Percentiles rank a stretch among this genome's conserved stretches.
phyloP scores from a whole-genome alignment of 1,139 yeast species.

The Suhomyces terraborum region DNA sequence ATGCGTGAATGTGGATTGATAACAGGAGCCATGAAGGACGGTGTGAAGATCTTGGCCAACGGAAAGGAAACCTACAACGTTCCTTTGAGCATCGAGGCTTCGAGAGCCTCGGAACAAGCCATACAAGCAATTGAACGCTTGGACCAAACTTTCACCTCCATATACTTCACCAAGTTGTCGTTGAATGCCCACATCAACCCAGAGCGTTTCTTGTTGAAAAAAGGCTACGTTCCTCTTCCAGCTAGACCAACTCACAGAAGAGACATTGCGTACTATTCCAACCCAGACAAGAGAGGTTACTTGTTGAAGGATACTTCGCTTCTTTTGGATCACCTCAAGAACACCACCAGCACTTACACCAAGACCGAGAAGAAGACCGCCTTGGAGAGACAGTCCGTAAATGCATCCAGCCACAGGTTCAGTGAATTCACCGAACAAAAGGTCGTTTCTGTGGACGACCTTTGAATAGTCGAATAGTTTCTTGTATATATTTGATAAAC shows the following conservation, averaged over 20 bases:
- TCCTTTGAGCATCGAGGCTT: constrained; percentile 75
- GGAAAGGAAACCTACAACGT: constrained; percentile 60
- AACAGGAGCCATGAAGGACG: constrained; percentile 72
- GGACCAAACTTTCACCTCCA: constrained; percentile 75
- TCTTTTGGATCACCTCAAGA: constrained; percentile 41
- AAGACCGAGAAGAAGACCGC: constrained; percentile 27
- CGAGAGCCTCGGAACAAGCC: constrained; percentile 76
- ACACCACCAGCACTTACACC: constrained; percentile 17
- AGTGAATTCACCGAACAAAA: constrained; percentile 20
- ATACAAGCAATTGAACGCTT: constrained; percentile 68
- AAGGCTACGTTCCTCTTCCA: constrained; percentile 78
- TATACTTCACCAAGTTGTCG: constrained; percentile 67
- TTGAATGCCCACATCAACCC: constrained; percentile 80
- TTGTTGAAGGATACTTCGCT: constrained; percentile 46
- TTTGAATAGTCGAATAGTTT: constrained; percentile 5
- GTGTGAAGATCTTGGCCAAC: constrained; percentile 77
- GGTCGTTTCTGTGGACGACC: constrained; percentile 14
- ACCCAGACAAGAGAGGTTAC: constrained; percentile 75
- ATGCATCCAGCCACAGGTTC: constrained; percentile 31
- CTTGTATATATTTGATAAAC: constrained; percentile 10
- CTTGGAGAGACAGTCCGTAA: constrained; percentile 34
- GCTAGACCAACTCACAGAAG: constrained; percentile 87
- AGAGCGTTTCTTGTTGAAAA: constrained; percentile 60
- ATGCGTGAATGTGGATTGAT: constrained; percentile 77
- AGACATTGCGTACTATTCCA: constrained; percentile 77